These are phyloP conservation scores for Aspergillus sparsus DNA, from an alignment of 495 filamentous ascomycete genomes.

Conservation along the genomic window DNA sequence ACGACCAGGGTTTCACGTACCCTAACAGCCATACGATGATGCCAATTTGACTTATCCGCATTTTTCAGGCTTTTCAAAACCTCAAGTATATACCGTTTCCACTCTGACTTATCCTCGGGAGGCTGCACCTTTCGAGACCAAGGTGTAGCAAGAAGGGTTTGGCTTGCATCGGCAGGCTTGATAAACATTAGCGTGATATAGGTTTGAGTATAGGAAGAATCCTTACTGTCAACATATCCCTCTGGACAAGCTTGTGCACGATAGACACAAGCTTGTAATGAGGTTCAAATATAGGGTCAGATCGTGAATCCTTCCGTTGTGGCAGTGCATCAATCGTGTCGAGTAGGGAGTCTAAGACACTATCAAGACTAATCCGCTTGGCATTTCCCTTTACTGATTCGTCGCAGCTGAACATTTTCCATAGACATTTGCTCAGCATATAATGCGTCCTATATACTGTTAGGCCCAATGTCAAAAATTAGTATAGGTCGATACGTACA, in stretches of 20 bases:
- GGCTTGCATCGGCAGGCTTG: constrained; percentile 51
- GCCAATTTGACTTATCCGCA: constrained; percentile 95
- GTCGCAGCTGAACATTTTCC: constrained; percentile 81
- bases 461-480: constrained; percentile 12
- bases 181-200: constrained; percentile 18
- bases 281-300: constrained; percentile 88
- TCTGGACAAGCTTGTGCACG: constrained; percentile 74
- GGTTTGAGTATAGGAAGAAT: constrained; percentile 2
- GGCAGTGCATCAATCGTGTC: constrained; percentile 78
- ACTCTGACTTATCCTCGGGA: constrained; percentile 59
- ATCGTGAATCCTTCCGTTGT: constrained; percentile 71
- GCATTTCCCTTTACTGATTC: constrained; percentile 50
- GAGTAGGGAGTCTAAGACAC: constrained; percentile 68
- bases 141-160: constrained; percentile 55
- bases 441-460: constrained; percentile 65
- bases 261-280: constrained; percentile 94
- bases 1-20: constrained; percentile 31
- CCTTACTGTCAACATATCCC: constrained; percentile 36
- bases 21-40: constrained; percentile 86
- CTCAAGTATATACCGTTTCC: constrained; percentile 73
- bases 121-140: constrained; percentile 55
- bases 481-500: constrained; percentile 52
- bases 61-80: constrained; percentile 72
- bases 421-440: constrained; percentile 90
- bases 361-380: constrained; percentile 52